Evolutionary conservation across 2,329 filamentous ascomycete species (phyloP), one percentile per base, ranked within the genome.

Genomic region (Calonectria crousiana): DNA sequence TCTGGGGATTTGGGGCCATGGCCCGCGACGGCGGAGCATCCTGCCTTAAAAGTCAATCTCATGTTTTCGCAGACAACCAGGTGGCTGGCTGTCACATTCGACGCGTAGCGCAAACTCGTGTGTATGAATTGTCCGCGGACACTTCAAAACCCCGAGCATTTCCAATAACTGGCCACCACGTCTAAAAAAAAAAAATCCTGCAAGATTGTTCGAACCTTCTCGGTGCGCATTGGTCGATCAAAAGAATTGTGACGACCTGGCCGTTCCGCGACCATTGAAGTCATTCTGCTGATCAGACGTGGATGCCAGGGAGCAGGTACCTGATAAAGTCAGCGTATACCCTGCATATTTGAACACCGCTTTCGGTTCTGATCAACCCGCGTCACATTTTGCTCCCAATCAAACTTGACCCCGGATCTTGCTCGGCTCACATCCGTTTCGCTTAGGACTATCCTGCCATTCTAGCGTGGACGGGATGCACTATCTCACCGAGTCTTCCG

Each of bases 371-470:
- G 60, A 66, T 71, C 53, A 66, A 65, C 68, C 47, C 68, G 47
- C 58, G 68, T 62, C 58, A 65, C 68, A 53, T 34, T 34, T 60
- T 56, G 56, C 53, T 44, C 68, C 51, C 51, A 64, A 66, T 38
- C 60, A 56, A 58, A 58, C 49, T 53, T 65, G 68, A 66, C 47
- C 58, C 68, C 49, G 68, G 58, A 66, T 71, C 47, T 71, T 66
- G 30, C 49, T 71, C 62, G 68, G 68, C 58, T 71, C 68, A 64
- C 34, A 71, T 71, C 49, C 58, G 68, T 62, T 51, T 62, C 68
- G 58, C 38, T 65, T 66, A 56, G 32, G 47, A 51, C 20, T 36
- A 44, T 64, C 49, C 20, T 70, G 58, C 26, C 68, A 16, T 70
- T 34, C 65, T n/a, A 41, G 38, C 47, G 60, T 71, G 68, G 64